These are phyloP conservation scores for Abelmoschus esculentus DNA, from an alignment of 345 rosid species.

Conservation along the genomic window DNA sequence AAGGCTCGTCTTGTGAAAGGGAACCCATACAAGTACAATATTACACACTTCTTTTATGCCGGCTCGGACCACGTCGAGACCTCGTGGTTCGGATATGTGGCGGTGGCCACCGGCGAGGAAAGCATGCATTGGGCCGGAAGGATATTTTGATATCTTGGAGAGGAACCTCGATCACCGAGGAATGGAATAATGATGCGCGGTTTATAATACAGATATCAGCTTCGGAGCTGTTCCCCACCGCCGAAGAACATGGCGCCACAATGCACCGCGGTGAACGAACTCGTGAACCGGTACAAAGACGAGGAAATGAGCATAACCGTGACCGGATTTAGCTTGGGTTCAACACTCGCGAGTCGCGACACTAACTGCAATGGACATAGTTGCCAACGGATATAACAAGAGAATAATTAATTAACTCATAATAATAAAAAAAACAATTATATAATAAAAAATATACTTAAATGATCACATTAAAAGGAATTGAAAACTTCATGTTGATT, in stretches of 20 bases:
- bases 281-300: conserved; percentile 38
- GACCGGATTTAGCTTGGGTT: conserved; percentile 59
- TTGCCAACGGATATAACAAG: conserved; percentile 41
- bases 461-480: too few species aligned
- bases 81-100: conserved; percentile 23
- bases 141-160: conserved; percentile 44
- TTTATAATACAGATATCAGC: neutral
- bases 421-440: too few species aligned
- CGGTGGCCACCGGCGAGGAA: conserved; percentile 41
- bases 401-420: too few species aligned
- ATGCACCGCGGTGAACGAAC: conserved; percentile 34
- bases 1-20: conserved; percentile 25
- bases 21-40: conserved; percentile 32
- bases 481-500: too few species aligned
- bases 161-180: conserved; percentile 21
- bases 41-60: conserved; percentile 36
- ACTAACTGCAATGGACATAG: conserved; percentile 47
- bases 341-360: conserved; percentile 46
- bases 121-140: conserved; percentile 31
- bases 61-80: neutral
- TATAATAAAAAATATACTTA: too few species aligned
- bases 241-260: neutral
- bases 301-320: conserved; percentile 61
- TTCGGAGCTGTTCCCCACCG: neutral
- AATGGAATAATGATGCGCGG: conserved; percentile 18